Percentiles rank a stretch among this genome's conserved stretches.
Evolutionary conservation across 768 basidiomycete genomes (phyloP).

Genomic region (Mycena olivaceomarginata): DNA sequence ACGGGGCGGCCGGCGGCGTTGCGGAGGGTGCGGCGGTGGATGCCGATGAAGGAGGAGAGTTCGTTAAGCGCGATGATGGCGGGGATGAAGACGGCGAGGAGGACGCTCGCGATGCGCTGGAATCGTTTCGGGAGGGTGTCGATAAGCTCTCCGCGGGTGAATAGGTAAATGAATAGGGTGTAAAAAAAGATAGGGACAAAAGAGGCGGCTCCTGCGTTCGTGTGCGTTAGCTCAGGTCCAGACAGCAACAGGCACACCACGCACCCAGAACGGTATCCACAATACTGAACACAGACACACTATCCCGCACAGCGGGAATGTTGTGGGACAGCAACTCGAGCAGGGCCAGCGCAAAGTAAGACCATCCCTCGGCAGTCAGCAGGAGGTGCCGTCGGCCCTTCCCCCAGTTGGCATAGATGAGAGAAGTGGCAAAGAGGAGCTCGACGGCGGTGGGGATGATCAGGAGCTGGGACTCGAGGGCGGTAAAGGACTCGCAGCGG

Average conservation of each 20-base stretch:
- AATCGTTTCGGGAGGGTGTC: constrained; percentile 71
- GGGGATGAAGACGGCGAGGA: constrained; percentile 74
- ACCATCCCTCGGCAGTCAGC: constrained; percentile 76
- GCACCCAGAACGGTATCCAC: constrained; percentile 80
- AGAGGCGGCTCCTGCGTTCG: constrained; percentile 69
- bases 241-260: constrained; percentile 46
- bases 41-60: constrained; percentile 79
- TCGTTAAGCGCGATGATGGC: constrained; percentile 73
- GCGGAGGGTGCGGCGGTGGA: constrained; percentile 62
- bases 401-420: constrained; percentile 70
- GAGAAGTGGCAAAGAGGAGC: constrained; percentile 72
- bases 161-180: constrained; percentile 76
- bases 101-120: constrained; percentile 63
- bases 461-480: constrained; percentile 67
- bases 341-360: constrained; percentile 75
- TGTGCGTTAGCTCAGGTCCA: neutral
- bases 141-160: constrained; percentile 71
- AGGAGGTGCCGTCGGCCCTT: constrained; percentile 72
- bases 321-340: constrained; percentile 78
- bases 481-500: constrained; percentile 77
- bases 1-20: constrained; percentile 15
- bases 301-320: constrained; percentile 69
- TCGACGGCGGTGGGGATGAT: constrained; percentile 81
- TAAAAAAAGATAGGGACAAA: constrained; percentile 81
- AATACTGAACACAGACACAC: constrained; percentile 66